These are phyloP conservation scores for Ensete ventricosum DNA, from an alignment of 176 grass and related monocot species.

Conservation along the genomic window DNA sequence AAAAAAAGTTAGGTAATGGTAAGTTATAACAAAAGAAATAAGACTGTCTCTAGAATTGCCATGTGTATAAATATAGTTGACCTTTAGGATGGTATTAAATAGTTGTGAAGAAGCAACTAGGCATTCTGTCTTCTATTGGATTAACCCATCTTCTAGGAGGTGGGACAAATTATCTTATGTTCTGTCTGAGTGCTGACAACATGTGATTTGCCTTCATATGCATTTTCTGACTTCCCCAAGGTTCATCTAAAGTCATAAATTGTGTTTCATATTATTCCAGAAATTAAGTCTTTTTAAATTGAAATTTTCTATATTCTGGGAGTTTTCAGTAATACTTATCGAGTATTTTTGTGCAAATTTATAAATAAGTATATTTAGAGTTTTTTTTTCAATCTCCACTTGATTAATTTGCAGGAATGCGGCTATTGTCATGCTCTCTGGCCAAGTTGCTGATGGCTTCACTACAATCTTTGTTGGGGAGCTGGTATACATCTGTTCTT, in stretches of 20 bases:
- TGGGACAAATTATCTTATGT: too few relatives aligned
- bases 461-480: constrained; percentile 91
- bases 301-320: too few relatives aligned
- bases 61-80: too few relatives aligned
- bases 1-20: neutral
- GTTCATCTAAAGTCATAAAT: neutral
- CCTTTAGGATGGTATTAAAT: too few relatives aligned
- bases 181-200: neutral
- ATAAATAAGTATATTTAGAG: constrained; percentile 3
- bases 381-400: constrained; percentile 19
- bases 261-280: neutral
- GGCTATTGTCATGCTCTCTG: constrained; percentile 94
- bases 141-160: neutral
- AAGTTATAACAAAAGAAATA: neutral
- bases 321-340: neutral
- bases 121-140: neutral
- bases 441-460: constrained; percentile 89
- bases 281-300: neutral
- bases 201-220: neutral
- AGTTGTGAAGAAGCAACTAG: neutral
- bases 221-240: neutral
- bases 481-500: constrained; percentile 40
- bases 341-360: neutral
- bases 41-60: neutral
- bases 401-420: constrained; percentile 56